Conservation (phyloP, 2,329 filamentous ascomycete species). For the Neoarthrinium moseri region DNA sequence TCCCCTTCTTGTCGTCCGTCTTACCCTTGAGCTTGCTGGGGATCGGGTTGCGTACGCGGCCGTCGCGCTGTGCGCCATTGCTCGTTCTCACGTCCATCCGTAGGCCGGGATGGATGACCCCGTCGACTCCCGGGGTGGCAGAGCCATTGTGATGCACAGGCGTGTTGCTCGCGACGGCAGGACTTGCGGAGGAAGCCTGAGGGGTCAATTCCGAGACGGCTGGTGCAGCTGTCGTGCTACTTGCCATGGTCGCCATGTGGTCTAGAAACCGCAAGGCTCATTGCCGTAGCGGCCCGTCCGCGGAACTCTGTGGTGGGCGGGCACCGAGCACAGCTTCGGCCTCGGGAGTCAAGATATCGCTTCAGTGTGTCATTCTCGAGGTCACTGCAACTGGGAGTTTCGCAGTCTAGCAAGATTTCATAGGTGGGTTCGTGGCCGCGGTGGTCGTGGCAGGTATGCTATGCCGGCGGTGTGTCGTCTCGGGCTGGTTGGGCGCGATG, state of each 20-base stretch:
- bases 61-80: constrained; percentile 35
- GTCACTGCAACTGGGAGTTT: too few relatives aligned
- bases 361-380: constrained; percentile 1
- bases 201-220: not conserved
- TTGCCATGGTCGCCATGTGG: constrained; percentile 6
- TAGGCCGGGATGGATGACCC: constrained; percentile 7
- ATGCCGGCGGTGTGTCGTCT: too few relatives aligned
- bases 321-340: too few relatives aligned
- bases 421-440: too few relatives aligned
- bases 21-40: constrained; percentile 62
- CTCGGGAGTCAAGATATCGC: too few relatives aligned
- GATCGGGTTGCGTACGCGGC: constrained; percentile 55
- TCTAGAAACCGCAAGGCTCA: not conserved
- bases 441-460: too few relatives aligned
- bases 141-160: constrained; percentile 6
- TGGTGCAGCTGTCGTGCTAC: not conserved
- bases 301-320: too few relatives aligned
- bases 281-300: too few relatives aligned
- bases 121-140: not conserved
- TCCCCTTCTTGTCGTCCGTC: constrained; percentile 54
- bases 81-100: constrained; percentile 12
- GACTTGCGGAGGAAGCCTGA: not conserved
- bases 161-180: not conserved
- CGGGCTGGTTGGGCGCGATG: too few relatives aligned
- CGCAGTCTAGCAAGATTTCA: too few relatives aligned